Percentiles rank a stretch among this genome's conserved stretches.
These are phyloP conservation scores for Boletus huronensis DNA, from an alignment of 768 basidiomycete species.

Conservation along the genomic window DNA sequence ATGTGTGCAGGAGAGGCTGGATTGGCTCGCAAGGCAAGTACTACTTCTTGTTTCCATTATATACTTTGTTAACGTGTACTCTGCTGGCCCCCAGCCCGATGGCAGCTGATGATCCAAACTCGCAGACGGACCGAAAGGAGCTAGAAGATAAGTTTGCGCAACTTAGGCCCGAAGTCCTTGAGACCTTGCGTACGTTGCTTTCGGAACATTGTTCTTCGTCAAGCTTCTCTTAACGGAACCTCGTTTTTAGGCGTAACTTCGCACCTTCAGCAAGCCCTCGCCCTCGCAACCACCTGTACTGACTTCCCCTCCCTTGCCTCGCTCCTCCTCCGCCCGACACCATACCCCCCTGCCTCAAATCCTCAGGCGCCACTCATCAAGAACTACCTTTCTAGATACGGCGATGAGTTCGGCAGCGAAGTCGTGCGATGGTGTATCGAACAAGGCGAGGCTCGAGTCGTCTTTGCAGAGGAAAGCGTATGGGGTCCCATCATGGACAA, in stretches of 20 bases:
- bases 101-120: constrained; percentile 45
- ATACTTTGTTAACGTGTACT: background rate
- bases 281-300: constrained; percentile 79
- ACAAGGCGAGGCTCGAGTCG: constrained; percentile 76
- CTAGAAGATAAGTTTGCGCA: constrained; percentile 65
- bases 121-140: constrained; percentile 53
- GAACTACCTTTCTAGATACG: constrained; percentile 71
- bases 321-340: constrained; percentile 68
- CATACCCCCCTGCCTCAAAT: constrained; percentile 62
- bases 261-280: constrained; percentile 66
- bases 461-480: constrained; percentile 73
- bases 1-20: constrained; percentile 63
- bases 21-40: constrained; percentile 61
- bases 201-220: background rate
- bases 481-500: constrained; percentile 63
- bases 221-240: background rate
- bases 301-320: constrained; percentile 86
- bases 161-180: constrained; percentile 73
- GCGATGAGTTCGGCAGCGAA: constrained; percentile 81
- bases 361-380: constrained; percentile 61
- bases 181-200: constrained; percentile 67
- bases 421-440: constrained; percentile 94
- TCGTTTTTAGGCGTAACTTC: constrained; percentile 55
- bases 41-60: background rate
- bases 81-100: constrained; percentile 35